phyloP scores from a whole-genome alignment of 176 grass and related monocot species.

The Oryza meridionalis region DNA sequence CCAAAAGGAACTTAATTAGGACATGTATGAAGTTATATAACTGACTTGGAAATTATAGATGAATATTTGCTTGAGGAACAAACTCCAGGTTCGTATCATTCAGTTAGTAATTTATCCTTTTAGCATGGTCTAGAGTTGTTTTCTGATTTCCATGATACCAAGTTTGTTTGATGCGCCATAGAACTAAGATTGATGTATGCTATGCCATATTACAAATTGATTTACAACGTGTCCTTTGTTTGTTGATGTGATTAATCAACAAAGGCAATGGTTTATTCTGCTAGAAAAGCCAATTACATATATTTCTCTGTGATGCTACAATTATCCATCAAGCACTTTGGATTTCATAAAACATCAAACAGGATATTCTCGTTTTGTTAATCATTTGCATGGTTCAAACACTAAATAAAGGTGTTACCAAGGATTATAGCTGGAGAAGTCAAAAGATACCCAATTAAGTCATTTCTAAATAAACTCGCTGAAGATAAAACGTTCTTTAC shows the following conservation, averaged over 20 bases:
- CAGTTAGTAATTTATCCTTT: neutral
- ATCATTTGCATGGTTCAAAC: neutral
- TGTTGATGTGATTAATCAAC: neutral
- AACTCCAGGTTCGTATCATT: neutral
- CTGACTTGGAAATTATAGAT: neutral
- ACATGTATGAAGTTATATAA: neutral
- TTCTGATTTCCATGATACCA: too few relatives aligned
- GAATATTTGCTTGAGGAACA: neutral
- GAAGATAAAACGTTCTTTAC: neutral
- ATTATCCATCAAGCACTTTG: neutral
- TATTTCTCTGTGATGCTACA: neutral
- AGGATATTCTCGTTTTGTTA: neutral
- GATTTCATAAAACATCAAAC: neutral
- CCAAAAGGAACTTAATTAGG: neutral
- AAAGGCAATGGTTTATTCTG: neutral
- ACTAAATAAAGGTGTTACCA: neutral
- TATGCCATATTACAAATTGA: neutral
- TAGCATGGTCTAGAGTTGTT: neutral
- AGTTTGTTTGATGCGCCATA: neutral
- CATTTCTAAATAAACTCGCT: too few relatives aligned
- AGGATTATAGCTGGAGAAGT: neutral
- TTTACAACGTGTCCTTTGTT: neutral
- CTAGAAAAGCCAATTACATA: neutral
- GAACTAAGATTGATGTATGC: neutral
- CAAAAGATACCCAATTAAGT: too few relatives aligned